These are phyloP conservation scores for Rhizopogon roseolus DNA, from an alignment of 768 basidiomycete species.

Conservation along the genomic window DNA sequence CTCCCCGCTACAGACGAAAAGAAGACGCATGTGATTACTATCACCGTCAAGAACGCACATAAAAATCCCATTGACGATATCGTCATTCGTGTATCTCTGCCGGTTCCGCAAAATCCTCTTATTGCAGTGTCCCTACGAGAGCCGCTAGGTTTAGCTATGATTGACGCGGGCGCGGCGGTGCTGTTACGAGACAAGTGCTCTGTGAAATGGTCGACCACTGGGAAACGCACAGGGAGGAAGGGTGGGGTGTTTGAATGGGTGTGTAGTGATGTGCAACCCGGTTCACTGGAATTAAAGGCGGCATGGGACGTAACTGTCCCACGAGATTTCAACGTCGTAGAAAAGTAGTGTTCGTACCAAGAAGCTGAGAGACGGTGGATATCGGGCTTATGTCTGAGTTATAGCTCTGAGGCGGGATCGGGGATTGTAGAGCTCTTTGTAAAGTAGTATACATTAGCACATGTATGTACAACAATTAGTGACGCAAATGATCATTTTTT, in stretches of 20 bases:
- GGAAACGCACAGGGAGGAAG: slow-evolving; percentile 14
- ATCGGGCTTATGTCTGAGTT: too few species aligned
- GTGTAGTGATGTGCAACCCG: slow-evolving; percentile 14
- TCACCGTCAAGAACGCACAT: slow-evolving; percentile 12
- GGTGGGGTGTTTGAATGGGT: slow-evolving; percentile 26
- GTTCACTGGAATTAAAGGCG: slow-evolving; percentile 20
- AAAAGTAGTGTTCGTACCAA: slow-evolving; percentile 2
- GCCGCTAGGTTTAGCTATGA: slow-evolving; percentile 18
- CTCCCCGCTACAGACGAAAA: too few species aligned
- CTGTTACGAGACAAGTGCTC: slow-evolving; percentile 7
- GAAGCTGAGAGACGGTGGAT: too few species aligned
- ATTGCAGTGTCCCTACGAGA: slow-evolving; percentile 24
- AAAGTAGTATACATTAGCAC: too few species aligned
- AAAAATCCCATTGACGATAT: slow-evolving; percentile 5
- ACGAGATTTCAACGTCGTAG: slow-evolving; percentile 9
- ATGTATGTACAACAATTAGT: background rate
- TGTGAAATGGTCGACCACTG: slow-evolving; percentile 16
- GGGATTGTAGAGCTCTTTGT: too few species aligned
- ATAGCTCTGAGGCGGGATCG: too few species aligned
- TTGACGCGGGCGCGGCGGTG: slow-evolving; percentile 10
- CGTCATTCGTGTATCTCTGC: slow-evolving; percentile 22
- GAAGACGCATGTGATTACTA: slow-evolving; percentile 9
- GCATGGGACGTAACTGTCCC: slow-evolving; percentile 25
- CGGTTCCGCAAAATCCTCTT: slow-evolving; percentile 20
- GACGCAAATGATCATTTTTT: too few species aligned